A percentile compares a stretch with the other conserved stretches of the same genome.
phyloP scores from a whole-genome alignment of 2,329 filamentous ascomycete genomes.

The Apiospora marii region DNA sequence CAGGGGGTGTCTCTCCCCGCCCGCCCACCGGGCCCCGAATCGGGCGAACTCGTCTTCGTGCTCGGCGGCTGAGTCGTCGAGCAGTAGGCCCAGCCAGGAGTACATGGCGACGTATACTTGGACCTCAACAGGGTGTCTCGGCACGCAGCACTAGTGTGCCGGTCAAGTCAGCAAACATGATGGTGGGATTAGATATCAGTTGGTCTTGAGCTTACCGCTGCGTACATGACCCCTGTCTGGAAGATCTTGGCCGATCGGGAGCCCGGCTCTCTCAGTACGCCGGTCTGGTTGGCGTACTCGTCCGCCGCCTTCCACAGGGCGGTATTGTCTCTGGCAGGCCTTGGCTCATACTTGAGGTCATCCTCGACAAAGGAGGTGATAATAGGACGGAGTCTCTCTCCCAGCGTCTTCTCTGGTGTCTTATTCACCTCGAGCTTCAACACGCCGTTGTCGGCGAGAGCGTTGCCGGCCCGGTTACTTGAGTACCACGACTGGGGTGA shows the following conservation, averaged over 20 bases:
- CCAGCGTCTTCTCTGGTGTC: background rate
- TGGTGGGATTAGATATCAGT: too few species aligned
- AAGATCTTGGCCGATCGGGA: conserved; percentile 3
- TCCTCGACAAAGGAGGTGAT: background rate
- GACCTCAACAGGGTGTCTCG: conserved; percentile 31
- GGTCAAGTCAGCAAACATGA: background rate
- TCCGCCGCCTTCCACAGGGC: conserved; percentile 9
- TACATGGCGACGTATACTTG: conserved; percentile 43
- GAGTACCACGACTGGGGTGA: conserved; percentile 4
- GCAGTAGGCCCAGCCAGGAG: conserved; percentile 41
- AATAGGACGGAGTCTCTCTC: background rate
- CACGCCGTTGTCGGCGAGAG: background rate
- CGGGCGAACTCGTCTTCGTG: conserved; percentile 32
- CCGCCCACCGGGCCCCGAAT: conserved; percentile 38
- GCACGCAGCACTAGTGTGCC: background rate
- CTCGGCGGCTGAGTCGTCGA: conserved; percentile 39
- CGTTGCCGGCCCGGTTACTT: background rate
- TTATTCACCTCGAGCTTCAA: background rate
- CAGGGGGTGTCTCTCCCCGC: conserved; percentile 33
- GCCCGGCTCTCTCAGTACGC: background rate
- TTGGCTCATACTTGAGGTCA: background rate
- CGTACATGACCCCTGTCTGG: conserved; percentile 15
- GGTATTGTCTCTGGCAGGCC: background rate
- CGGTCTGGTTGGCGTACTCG: background rate
- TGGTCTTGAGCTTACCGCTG: background rate